Evolutionary conservation across 2,329 filamentous ascomycete genomes (phyloP), one percentile per base, ranked within the genome.

Genomic region (Phyllosticta citriasiana): DNA sequence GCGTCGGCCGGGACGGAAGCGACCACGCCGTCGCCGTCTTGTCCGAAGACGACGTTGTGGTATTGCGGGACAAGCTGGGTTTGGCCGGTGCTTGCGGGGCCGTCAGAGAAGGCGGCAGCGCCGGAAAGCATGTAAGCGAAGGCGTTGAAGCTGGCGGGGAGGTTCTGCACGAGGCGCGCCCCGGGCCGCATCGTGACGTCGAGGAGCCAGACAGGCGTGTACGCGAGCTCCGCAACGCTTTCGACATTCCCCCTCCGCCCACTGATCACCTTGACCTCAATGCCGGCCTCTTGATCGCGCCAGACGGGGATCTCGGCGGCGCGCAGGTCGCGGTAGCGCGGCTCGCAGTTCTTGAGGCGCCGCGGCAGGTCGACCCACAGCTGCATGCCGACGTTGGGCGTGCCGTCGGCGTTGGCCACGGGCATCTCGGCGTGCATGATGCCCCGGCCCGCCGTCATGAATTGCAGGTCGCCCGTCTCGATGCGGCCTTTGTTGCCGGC

Each of bases 361-460:
- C 84, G 77, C 5, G 94, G 93, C 10, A 97, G 78, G 72, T 97
- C 93, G 55, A 97, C 92, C 93, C 94, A 97, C 24, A 97, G 81
- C 78, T 97, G 94, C 77, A 97, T 84, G 35, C 93, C 93, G 59
- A 95, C 82, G 73, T 92, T 96, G 63, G 87, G 79, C 61, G 80
- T 83, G 57, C 89, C 89, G 71, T 94, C 89, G 0, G 80, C 73
- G 71, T 91, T 90, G 70, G 89, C 84, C 60, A 84, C 82, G 9
- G 93, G 93, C 91, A 97, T 97, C 76, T 97, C 93, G 47, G 92
- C 90, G 74, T 97, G 94, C 74, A 97, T 88, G 68, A 97, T 95
- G 52, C 93, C 93, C 22, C 82, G 80, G 3, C 93, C 93, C 0
- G 93, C 93, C 0, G 93, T 97, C 94, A 97, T 97, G 80, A 97